A percentile compares a stretch with the other conserved stretches of the same genome.
phyloP scores from a whole-genome alignment of 169 alveolate genomes.

The Eimeria necatrix region DNA sequence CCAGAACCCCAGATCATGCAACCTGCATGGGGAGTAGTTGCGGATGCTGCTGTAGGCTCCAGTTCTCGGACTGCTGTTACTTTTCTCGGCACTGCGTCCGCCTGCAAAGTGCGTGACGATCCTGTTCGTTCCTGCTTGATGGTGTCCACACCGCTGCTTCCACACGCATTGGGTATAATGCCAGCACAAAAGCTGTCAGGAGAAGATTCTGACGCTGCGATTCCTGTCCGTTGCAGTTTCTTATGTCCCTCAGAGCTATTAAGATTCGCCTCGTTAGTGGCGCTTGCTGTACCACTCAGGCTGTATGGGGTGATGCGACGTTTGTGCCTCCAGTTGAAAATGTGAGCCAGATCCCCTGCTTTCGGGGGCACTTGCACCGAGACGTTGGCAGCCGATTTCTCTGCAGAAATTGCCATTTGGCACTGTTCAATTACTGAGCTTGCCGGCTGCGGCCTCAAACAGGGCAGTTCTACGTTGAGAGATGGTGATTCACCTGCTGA shows the following conservation, averaged over 20 bases:
- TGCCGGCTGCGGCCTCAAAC: too few relatives aligned
- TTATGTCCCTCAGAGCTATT: neutral
- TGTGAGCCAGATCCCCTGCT: too few relatives aligned
- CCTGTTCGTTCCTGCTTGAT: too few relatives aligned
- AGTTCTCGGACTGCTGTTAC: neutral
- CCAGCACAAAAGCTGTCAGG: neutral
- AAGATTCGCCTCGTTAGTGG: too few relatives aligned
- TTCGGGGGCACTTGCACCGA: too few relatives aligned
- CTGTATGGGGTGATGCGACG: too few relatives aligned
- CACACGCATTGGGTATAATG: neutral
- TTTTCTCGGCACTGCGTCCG: neutral
- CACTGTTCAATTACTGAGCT: too few relatives aligned
- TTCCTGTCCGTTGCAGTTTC: neutral
- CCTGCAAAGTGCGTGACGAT: neutral
- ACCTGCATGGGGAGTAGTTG: neutral
- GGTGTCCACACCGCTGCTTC: neutral
- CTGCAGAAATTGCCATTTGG: too few relatives aligned
- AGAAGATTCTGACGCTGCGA: neutral
- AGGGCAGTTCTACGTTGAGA: neutral
- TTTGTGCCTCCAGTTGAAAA: too few relatives aligned
- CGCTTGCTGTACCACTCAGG: too few relatives aligned
- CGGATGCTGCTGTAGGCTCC: neutral
- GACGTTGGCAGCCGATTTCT: too few relatives aligned
- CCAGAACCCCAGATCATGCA: neutral
- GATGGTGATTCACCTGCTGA: neutral